Evolutionary conservation across 1,284 basidiomycete species (phyloP).

Genomic region (Trichosporon inkin): DNA sequence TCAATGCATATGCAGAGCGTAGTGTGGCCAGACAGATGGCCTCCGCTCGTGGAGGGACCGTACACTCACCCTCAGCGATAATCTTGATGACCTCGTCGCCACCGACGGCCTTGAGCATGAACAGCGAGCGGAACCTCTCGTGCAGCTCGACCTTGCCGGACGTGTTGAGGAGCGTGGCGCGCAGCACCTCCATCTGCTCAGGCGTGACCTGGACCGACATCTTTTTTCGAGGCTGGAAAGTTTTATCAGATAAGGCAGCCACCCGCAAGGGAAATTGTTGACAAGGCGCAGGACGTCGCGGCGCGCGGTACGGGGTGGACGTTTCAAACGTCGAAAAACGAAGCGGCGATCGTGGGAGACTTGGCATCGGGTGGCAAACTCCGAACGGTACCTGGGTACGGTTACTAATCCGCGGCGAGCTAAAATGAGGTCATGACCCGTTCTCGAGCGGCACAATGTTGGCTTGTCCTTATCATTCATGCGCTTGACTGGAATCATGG

Average conservation of each 20-base stretch:
- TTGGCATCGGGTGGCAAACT: neutral
- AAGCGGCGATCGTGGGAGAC: constrained; percentile 8
- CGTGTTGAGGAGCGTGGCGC: constrained; percentile 65
- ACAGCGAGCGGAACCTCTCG: constrained; percentile 85
- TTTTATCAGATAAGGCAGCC: constrained; percentile 12
- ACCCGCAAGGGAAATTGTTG: neutral
- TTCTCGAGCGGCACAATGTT: neutral
- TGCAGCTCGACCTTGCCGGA: constrained; percentile 73
- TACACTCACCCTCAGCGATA: constrained; percentile 71
- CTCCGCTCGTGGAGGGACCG: neutral
- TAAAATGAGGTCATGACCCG: neutral
- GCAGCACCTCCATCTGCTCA: constrained; percentile 39
- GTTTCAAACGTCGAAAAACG: neutral
- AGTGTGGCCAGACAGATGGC: no score
- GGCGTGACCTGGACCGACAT: constrained; percentile 44
- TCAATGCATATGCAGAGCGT: no score
- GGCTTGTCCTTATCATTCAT: neutral
- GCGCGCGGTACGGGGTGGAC: no score
- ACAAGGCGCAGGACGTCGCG: neutral
- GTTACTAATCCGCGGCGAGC: neutral
- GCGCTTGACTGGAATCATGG: neutral
- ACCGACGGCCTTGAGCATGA: constrained; percentile 81
- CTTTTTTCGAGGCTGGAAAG: neutral
- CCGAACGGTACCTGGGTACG: no score
- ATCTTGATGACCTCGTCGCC: constrained; percentile 72